Evolutionary conservation across 768 basidiomycete species (phyloP).

Genomic region (Serendipita indica): DNA sequence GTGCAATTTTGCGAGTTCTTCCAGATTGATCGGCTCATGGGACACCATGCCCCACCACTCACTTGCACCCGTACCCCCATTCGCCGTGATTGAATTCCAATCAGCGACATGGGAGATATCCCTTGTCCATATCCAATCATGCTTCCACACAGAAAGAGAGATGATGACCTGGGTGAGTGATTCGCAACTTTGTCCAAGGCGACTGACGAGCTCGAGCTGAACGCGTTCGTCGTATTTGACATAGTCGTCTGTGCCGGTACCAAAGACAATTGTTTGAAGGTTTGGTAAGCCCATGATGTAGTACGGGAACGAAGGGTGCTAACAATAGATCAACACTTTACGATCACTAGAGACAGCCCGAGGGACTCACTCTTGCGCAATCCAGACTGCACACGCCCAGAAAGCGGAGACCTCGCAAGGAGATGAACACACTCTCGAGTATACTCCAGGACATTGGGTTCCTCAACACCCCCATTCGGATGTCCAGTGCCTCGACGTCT

Average conservation of each 20-base stretch:
- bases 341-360: background rate
- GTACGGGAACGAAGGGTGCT: constrained; percentile 2
- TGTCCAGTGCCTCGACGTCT: background rate
- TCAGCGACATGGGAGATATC: background rate
- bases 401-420: constrained; percentile 1
- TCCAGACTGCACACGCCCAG: constrained; percentile 2
- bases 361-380: constrained; percentile 3
- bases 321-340: background rate
- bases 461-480: constrained; percentile 4
- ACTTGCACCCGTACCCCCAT: background rate
- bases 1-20: background rate
- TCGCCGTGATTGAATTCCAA: background rate
- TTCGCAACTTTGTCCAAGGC: background rate
- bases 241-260: constrained; percentile 7
- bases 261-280: constrained; percentile 7
- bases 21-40: background rate
- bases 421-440: constrained; percentile 1
- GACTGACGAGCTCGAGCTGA: background rate
- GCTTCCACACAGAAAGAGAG: background rate
- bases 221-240: background rate
- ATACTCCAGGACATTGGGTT: constrained; percentile 5
- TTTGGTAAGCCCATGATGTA: constrained; percentile 6
- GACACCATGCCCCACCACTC: constrained; percentile 1
- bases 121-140: constrained; percentile 2
- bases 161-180: background rate